These are phyloP conservation scores for Aquilaria agallochum DNA, from an alignment of 441 rosid species.

Conservation along the genomic window DNA sequence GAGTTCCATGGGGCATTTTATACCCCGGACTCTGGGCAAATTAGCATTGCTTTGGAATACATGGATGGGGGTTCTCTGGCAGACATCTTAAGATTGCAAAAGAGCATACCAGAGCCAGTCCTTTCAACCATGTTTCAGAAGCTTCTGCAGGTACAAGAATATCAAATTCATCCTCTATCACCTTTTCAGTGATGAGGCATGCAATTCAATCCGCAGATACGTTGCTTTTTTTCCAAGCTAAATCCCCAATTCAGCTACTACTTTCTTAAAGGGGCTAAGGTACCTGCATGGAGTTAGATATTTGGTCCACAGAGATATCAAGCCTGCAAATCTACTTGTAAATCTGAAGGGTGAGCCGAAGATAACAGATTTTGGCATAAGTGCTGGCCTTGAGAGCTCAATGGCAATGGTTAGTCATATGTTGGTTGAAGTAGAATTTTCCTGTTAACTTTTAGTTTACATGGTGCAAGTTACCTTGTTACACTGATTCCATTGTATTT, in stretches of 20 bases:
- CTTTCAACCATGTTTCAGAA: conserved; percentile 85
- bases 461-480: conserved; percentile 5
- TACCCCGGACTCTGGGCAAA: conserved; percentile 85
- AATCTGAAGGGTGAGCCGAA: conserved; percentile 92
- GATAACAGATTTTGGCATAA: conserved; percentile 95
- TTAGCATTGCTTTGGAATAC: conserved; percentile 93
- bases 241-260: conserved; percentile 6
- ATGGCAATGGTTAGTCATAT: conserved; percentile 82
- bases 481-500: conserved; percentile 8
- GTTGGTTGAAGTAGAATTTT: not conserved
- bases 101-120: conserved; percentile 76
- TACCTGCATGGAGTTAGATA: conserved; percentile 87
- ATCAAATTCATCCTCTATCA: conserved; percentile 8
- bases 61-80: conserved; percentile 96
- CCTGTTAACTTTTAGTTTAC: conserved; percentile 5
- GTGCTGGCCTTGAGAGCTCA: conserved; percentile 90
- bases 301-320: conserved; percentile 93
- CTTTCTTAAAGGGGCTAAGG: conserved; percentile 54
- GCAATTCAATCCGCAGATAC: not conserved
- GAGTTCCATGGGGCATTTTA: conserved; percentile 95
- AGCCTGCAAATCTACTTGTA: conserved; percentile 96
- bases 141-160: conserved; percentile 57
- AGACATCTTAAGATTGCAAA: conserved; percentile 57
- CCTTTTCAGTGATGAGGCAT: conserved; percentile 10
- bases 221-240: conserved; percentile 12